Conservation (phyloP, 192 early-diverging fungal genomes). For the Gaertneriomyces semiglobifer region DNA sequence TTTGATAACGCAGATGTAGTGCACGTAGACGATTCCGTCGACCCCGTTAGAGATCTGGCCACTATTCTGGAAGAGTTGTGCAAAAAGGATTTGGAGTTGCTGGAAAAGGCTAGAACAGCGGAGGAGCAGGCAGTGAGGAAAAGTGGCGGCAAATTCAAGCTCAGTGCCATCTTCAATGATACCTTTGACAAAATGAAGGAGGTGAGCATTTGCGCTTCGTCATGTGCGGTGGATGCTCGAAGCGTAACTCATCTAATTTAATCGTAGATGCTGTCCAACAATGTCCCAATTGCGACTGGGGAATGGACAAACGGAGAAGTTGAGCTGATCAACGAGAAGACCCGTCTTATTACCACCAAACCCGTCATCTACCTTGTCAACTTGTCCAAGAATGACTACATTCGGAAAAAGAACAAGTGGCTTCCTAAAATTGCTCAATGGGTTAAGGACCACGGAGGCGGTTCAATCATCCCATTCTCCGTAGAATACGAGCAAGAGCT, state of each 20-base stretch:
- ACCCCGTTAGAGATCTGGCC: slow-evolving; percentile 84
- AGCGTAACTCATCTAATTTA: no score
- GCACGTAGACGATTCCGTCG: slow-evolving; percentile 59
- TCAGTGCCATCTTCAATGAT: slow-evolving; percentile 37
- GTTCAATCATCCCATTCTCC: slow-evolving; percentile 76
- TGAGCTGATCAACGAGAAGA: slow-evolving; percentile 77
- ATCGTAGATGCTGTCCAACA: slow-evolving; percentile 55
- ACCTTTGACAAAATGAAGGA: slow-evolving; percentile 60
- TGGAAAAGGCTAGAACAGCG: slow-evolving; percentile 52
- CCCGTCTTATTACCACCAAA: slow-evolving; percentile 88
- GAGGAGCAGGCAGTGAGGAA: slow-evolving; percentile 48
- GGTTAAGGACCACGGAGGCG: slow-evolving; percentile 27
- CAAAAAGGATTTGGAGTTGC: slow-evolving; percentile 87
- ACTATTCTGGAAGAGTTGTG: slow-evolving; percentile 93
- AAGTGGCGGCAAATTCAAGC: slow-evolving; percentile 43
- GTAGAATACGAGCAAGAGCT: slow-evolving; percentile 51
- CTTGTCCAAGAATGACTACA: slow-evolving; percentile 80
- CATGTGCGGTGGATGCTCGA: no score
- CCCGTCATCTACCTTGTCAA: slow-evolving; percentile 84
- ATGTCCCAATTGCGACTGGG: slow-evolving; percentile 84
- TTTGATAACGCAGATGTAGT: slow-evolving; percentile 90
- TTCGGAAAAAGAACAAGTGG: slow-evolving; percentile 96
- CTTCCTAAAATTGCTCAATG: slow-evolving; percentile 77
- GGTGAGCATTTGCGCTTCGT: neutral
- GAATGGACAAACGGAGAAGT: slow-evolving; percentile 89